Evolutionary conservation across 768 basidiomycete species (phyloP).

Genomic region (Collybia sp.): DNA sequence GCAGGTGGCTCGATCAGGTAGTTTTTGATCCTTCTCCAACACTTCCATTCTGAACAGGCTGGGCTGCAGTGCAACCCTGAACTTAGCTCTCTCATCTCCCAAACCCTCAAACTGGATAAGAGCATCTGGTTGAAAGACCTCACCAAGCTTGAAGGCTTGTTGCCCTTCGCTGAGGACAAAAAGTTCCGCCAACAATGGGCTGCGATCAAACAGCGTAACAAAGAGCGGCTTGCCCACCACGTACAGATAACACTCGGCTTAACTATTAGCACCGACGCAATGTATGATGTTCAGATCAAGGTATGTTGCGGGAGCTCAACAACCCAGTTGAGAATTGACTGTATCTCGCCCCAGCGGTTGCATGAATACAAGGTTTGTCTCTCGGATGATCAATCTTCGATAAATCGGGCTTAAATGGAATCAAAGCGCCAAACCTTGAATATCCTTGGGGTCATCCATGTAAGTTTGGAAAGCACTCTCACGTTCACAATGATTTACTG

Average conservation of each 20-base stretch:
- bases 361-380: conserved; percentile 83
- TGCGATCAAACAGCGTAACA: conserved; percentile 85
- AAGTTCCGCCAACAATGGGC: conserved; percentile 79
- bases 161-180: conserved; percentile 67
- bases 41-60: background rate
- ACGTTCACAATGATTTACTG: background rate
- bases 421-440: conserved; percentile 87
- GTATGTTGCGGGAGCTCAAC: conserved; percentile 21
- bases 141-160: conserved; percentile 69
- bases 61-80: conserved; percentile 74
- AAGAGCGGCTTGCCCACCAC: conserved; percentile 78
- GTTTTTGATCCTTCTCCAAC: background rate
- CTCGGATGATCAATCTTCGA: background rate
- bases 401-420: background rate
- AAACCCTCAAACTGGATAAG: conserved; percentile 72
- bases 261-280: conserved; percentile 64
- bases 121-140: conserved; percentile 85
- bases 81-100: conserved; percentile 79
- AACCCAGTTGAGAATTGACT: background rate
- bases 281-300: conserved; percentile 94
- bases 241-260: conserved; percentile 70
- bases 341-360: conserved; percentile 51
- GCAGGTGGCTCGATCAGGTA: conserved; percentile 86
- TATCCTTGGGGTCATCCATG: conserved; percentile 86
- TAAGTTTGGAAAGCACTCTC: conserved; percentile 25